Conservation (phyloP, 208 protist genomes). For the Wallacemonas collosoma region DNA sequence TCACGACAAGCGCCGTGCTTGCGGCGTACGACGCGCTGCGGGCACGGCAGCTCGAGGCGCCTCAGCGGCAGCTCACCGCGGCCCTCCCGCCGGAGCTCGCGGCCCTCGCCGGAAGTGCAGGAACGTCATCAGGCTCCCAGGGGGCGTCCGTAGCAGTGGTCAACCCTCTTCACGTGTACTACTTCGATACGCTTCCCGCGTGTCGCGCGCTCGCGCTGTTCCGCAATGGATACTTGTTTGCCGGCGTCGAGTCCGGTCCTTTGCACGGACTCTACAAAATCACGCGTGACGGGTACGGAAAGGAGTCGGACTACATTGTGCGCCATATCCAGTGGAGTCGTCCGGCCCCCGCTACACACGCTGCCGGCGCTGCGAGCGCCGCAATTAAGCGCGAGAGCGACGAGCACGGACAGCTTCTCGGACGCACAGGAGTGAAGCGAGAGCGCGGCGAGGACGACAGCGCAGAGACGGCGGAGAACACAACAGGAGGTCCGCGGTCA, state of each 20-base stretch:
- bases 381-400: too few species aligned
- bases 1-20: conserved; percentile 71
- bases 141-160: conserved; percentile 30
- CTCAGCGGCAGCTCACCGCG: conserved; percentile 22
- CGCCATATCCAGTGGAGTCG: conserved; percentile 44
- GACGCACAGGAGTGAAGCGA: conserved; percentile 24
- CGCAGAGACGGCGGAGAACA: background rate
- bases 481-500: background rate
- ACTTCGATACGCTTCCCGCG: conserved; percentile 98
- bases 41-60: conserved; percentile 36
- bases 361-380: too few species aligned
- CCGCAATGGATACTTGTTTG: conserved; percentile 95
- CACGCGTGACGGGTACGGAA: conserved; percentile 75
- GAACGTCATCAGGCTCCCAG: background rate
- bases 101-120: conserved; percentile 1
- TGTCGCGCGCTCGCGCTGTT: conserved; percentile 92
- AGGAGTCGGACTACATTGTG: conserved; percentile 73
- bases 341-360: conserved; percentile 1
- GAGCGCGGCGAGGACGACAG: conserved; percentile 19
- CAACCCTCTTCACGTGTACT: conserved; percentile 87
- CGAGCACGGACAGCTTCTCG: too few species aligned
- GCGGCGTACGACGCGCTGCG: conserved; percentile 73
- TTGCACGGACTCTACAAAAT: conserved; percentile 96
- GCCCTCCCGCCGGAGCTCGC: conserved; percentile 23
- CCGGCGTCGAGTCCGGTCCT: conserved; percentile 93